These are phyloP conservation scores for Metschnikowia borealis DNA, from an alignment of 805 yeast genomes.

Conservation along the genomic window DNA sequence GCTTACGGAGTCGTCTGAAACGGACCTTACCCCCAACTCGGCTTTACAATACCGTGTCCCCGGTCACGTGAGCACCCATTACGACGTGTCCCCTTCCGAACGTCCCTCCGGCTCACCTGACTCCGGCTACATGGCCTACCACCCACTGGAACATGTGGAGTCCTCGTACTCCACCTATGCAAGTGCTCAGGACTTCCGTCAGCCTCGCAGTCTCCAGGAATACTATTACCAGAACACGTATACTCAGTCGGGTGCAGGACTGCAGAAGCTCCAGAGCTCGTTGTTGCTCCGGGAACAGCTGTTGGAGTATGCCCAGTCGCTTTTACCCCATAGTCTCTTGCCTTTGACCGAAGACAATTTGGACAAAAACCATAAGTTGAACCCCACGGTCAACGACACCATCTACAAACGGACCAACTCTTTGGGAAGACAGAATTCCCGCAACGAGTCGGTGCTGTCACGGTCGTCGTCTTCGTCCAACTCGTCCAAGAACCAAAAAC, in stretches of 20 bases:
- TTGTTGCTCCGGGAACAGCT: constrained; percentile 23
- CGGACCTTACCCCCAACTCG: constrained; percentile 6
- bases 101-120: not conserved
- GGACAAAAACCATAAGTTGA: constrained; percentile 7
- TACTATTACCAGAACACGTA: not conserved
- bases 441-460: constrained; percentile 11
- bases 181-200: constrained; percentile 5
- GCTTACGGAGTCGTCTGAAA: constrained; percentile 13
- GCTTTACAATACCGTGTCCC: constrained; percentile 2
- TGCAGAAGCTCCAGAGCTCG: constrained; percentile 6
- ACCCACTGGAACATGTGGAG: not conserved
- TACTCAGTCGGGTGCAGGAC: not conserved
- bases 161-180: not conserved
- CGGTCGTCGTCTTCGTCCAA: constrained; percentile 5
- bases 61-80: not conserved
- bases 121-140: not conserved
- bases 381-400: not conserved
- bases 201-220: constrained; percentile 8
- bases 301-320: constrained; percentile 20
- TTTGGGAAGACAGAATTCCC: constrained; percentile 3
- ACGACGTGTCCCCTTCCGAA: not conserved
- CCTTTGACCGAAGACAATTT: constrained; percentile 39
- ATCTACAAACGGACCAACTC: not conserved
- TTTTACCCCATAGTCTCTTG: constrained; percentile 23
- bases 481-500: constrained; percentile 6